A percentile compares a stretch with the other conserved stretches of the same genome.
Conservation (phyloP, 148 eudicot species). For the Vaccinium macrocarpon region DNA sequence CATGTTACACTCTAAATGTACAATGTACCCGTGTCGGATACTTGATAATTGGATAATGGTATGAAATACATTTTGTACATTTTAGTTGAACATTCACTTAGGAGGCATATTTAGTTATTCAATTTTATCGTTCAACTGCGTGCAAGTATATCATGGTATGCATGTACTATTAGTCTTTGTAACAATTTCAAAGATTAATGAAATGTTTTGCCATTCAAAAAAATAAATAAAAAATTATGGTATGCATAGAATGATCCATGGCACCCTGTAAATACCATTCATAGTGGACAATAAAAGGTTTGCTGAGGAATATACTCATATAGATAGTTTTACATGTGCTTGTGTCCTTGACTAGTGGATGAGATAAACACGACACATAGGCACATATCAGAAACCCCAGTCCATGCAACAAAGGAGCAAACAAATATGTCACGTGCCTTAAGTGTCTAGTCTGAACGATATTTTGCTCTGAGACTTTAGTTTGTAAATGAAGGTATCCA, state of each 20-base stretch:
- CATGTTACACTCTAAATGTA: background rate
- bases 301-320: background rate
- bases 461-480: conserved; percentile 1
- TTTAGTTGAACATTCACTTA: background rate
- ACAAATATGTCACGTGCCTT: background rate
- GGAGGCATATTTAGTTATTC: background rate
- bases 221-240: background rate
- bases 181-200: too few species aligned
- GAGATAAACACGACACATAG: background rate
- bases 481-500: conserved; percentile 45
- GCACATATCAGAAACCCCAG: background rate
- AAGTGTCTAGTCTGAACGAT: background rate
- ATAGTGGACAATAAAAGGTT: background rate
- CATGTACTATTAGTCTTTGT: too few species aligned
- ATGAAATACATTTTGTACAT: background rate
- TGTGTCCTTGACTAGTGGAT: background rate
- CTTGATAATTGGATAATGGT: background rate
- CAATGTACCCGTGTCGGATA: background rate
- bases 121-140: background rate
- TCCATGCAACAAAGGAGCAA: background rate
- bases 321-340: background rate
- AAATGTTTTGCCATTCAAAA: too few species aligned
- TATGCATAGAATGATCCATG: background rate
- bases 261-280: background rate
- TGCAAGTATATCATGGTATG: too few species aligned